Conservation (phyloP, 1,139 yeast species). For the Debaryomyces sp. region DNA sequence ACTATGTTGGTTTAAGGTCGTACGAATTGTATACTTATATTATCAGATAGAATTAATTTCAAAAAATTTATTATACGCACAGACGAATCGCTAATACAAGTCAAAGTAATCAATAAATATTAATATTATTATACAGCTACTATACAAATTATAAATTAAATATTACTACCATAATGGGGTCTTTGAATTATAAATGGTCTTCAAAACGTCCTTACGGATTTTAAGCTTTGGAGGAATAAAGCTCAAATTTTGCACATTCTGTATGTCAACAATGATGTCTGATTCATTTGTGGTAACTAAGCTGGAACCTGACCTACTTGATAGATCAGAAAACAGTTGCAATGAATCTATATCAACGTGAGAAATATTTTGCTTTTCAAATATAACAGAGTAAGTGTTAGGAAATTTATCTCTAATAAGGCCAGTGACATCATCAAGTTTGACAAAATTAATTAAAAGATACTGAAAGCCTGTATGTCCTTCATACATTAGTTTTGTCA, state of each 20-base stretch:
- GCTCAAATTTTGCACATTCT: conserved; percentile 17
- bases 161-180: conserved; percentile 40
- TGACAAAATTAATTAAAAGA: conserved; percentile 55
- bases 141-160: conserved; percentile 1
- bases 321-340: conserved; percentile 6
- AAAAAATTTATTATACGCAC: not conserved
- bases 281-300: conserved; percentile 15
- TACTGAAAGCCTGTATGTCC: conserved; percentile 51
- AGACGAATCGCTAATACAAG: not conserved
- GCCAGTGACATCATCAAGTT: conserved; percentile 33
- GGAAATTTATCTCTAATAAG: conserved; percentile 26
- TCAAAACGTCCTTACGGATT: conserved; percentile 35
- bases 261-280: conserved; percentile 22
- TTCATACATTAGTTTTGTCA: conserved; percentile 24
- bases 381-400: conserved; percentile 21
- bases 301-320: not conserved
- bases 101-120: not conserved
- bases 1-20: not conserved
- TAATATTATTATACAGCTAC: conserved; percentile 5
- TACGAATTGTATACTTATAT: not conserved
- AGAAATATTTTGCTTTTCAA: conserved; percentile 21
- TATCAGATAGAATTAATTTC: not conserved
- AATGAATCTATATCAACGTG: conserved; percentile 34
- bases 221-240: conserved; percentile 45
- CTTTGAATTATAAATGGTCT: conserved; percentile 32